These are phyloP conservation scores for Botrytis hyacinthi DNA, from an alignment of 2,329 filamentous ascomycete species.

Conservation along the genomic window DNA sequence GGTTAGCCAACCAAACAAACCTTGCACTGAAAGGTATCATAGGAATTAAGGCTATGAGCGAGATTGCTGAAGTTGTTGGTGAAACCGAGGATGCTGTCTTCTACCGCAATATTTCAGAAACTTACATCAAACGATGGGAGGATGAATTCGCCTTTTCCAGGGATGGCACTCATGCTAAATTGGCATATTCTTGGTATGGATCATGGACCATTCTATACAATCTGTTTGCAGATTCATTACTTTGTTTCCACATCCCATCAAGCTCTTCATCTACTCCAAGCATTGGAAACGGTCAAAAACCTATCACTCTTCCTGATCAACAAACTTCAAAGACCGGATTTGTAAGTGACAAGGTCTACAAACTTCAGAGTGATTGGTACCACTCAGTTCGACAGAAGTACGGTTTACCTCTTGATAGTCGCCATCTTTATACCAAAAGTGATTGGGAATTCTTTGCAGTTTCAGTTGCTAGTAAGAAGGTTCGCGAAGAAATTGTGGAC, in stretches of 20 bases:
- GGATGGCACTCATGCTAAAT: slow-evolving; percentile 64
- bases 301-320: slow-evolving; percentile 25
- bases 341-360: slow-evolving; percentile 74
- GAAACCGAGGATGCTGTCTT: slow-evolving; percentile 55
- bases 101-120: slow-evolving; percentile 60
- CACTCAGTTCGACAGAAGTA: slow-evolving; percentile 74
- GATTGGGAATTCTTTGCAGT: slow-evolving; percentile 92
- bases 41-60: slow-evolving; percentile 74
- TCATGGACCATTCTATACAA: slow-evolving; percentile 75
- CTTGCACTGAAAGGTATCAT: slow-evolving; percentile 75
- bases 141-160: slow-evolving; percentile 59
- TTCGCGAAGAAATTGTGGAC: slow-evolving; percentile 69
- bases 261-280: slow-evolving; percentile 32
- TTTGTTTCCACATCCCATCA: slow-evolving; percentile 68
- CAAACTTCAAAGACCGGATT: slow-evolving; percentile 49
- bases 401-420: slow-evolving; percentile 76
- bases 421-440: slow-evolving; percentile 82
- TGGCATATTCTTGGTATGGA: slow-evolving; percentile 71
- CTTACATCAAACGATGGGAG: slow-evolving; percentile 65
- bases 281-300: slow-evolving; percentile 30
- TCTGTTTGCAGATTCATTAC: slow-evolving; percentile 66
- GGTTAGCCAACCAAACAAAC: slow-evolving; percentile 67
- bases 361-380: slow-evolving; percentile 79
- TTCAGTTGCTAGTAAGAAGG: slow-evolving; percentile 67
- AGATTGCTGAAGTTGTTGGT: slow-evolving; percentile 58